phyloP scores from a whole-genome alignment of 108 stramenopile species.

The Craspedostauros australis region DNA sequence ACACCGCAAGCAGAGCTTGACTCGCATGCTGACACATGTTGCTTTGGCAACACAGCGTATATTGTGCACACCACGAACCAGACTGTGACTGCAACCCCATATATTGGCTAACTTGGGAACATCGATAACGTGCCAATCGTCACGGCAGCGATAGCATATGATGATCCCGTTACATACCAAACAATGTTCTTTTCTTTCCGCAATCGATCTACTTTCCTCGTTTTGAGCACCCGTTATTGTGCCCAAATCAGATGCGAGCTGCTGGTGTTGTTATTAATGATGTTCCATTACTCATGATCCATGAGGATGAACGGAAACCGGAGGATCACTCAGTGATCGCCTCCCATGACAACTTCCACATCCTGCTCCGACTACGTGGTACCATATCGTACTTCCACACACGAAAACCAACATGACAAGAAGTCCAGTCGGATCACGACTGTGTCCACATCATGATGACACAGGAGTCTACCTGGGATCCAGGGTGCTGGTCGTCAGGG shows the following conservation, averaged over 20 bases:
- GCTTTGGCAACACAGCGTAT: slow-evolving; percentile 9
- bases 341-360: not conserved
- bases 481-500: too few relatives aligned
- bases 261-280: slow-evolving; percentile 23
- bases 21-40: slow-evolving; percentile 28
- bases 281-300: not conserved
- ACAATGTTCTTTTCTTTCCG: slow-evolving; percentile 31
- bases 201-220: slow-evolving; percentile 22
- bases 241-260: slow-evolving; percentile 32
- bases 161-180: slow-evolving; percentile 2
- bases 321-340: too few relatives aligned
- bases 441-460: too few relatives aligned
- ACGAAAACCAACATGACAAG: slow-evolving; percentile 11
- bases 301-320: not conserved
- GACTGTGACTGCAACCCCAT: slow-evolving; percentile 11
- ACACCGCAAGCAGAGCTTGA: slow-evolving; percentile 12
- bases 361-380: not conserved
- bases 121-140: slow-evolving; percentile 23
- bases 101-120: not conserved
- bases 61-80: slow-evolving; percentile 7
- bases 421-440: too few relatives aligned
- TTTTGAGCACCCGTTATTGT: slow-evolving; percentile 16
- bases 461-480: too few relatives aligned
- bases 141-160: slow-evolving; percentile 23
- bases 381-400: slow-evolving; percentile 3